Evolutionary conservation across 148 eudicot genomes (phyloP), one percentile per base, ranked within the genome.

Genomic region (Vaccinium myrtillus): DNA sequence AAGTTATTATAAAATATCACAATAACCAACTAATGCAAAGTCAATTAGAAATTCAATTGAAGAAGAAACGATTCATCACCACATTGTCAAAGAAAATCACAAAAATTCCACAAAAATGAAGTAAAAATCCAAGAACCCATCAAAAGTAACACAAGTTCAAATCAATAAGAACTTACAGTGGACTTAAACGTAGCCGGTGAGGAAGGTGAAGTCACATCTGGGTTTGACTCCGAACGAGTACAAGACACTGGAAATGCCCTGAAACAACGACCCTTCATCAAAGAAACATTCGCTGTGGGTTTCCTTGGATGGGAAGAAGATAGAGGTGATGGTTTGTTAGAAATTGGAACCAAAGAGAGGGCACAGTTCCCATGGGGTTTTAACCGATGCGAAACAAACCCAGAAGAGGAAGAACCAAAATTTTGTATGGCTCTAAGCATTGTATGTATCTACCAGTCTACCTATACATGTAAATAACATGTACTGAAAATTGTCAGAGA

Each of bases 361-460:
- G 79, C 84, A 77, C 58, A 51, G 32, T 84, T 87, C 18, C 85
- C 80, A 36, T 86, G 87, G 79, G 88, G 78, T 81, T 91, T 91
- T 56, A 94, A 82, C 78, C 90, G 90, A 81, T 86, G 89, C 25
- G 91, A 85, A 74, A 91, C 79, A 16, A 89, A 82, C 79, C 86
- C 85, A 83, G 91, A 89, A 32, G 93, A 93, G 74, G 74, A 87
- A 83, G 74, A 87, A 82, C 85, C 91, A 67, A 92, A 81, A 87
- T 91, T 88, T 36, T 95, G 95, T 63, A 93, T 54, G 77, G 91
- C 83, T 88, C 84, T 95, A 4, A 91, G 88, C 98, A 94, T 95
- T 75, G 70, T 90, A 25, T 84, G 11, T 15, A 46, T 30, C 1
- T 54, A 63, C 39, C 39, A 36, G 39, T 23, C 70, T 63, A 27